Evolutionary conservation across 2,329 filamentous ascomycete genomes (phyloP), one percentile per base, ranked within the genome.

Genomic region (Pezicula rhizophila): DNA sequence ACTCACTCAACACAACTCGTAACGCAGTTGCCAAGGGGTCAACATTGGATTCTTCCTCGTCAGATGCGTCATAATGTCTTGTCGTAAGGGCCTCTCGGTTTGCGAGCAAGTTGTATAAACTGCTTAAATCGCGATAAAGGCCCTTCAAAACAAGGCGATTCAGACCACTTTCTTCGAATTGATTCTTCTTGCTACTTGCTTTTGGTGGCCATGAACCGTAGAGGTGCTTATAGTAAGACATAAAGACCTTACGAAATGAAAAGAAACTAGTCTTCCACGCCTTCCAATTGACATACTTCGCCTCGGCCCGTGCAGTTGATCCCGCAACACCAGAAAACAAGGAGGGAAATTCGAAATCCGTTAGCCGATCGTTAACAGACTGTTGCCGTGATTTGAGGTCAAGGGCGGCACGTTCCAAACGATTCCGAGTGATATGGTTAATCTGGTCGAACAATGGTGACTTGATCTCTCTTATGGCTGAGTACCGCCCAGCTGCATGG

Each of bases 151-250:
- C 88, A 40, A 89, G 69, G 20, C 93, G 79, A 66, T 96, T 96
- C 18, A 97, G 75, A 0, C 92, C 92, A 57, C 82, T 87, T 58
- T 91, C 89, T 25, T 87, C 84, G 55, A 96, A 89, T 1, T 84
- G 79, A 63, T 96, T 95, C 77, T 95, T 96, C 75, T 95, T 95
- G 59, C 84, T 92, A 60, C 79, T 86, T 2, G 90, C 89, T 66
- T 93, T 95, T 8, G 93, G 92, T 2, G 93, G 91, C 92, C 92
- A 88, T 26, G 82, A 76, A n/a, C 84, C 84, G 60, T 84, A 85
- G 42, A 78, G 75, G 44, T 75, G 66, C 54, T 83, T 81, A 62
- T 84, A 95, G 64, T 76, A 82, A 17, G 78, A 78, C 48, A 83
- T 77, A 4, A 72, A 70, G 11, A 70, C 61, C 64, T 79, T 82